Evolutionary conservation across 352 stramenopile genomes (phyloP).

Genomic region (Globisporangium cylindrosporum): DNA sequence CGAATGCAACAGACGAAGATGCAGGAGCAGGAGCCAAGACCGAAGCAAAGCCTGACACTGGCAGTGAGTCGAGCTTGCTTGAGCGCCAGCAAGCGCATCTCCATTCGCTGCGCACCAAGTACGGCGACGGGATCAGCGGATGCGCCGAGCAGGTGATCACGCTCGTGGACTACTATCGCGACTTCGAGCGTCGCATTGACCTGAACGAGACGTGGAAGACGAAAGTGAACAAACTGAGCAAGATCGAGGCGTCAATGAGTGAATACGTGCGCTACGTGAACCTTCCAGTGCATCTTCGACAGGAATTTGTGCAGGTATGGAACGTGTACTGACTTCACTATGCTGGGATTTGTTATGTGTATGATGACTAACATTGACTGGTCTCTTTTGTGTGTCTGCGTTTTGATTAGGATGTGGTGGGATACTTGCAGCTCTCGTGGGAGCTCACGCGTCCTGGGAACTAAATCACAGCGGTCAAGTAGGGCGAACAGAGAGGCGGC

Average conservation of each 20-base stretch:
- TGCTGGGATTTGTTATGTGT: not conserved
- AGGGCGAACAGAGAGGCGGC: not conserved
- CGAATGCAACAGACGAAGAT: not conserved
- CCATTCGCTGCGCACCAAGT: constrained; percentile 53
- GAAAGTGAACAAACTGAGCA: constrained; percentile 63
- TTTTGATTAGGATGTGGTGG: constrained; percentile 22
- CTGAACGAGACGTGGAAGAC: constrained; percentile 69
- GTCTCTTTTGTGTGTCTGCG: not conserved
- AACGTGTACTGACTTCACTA: not conserved
- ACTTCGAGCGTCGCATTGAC: constrained; percentile 72
- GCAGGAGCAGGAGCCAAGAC: not conserved
- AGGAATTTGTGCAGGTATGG: constrained; percentile 62
- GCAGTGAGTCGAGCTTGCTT: constrained; percentile 4
- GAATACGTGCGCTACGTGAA: constrained; percentile 73
- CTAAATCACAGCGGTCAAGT: not conserved
- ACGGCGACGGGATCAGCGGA: constrained; percentile 47
- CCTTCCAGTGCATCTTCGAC: constrained; percentile 39
- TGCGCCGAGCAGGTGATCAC: constrained; percentile 79
- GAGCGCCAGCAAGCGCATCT: constrained; percentile 24
- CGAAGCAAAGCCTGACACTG: not conserved
- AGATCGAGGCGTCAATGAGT: constrained; percentile 67
- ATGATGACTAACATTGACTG: not conserved
- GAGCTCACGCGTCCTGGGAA: constrained; percentile 12
- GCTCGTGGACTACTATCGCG: constrained; percentile 80
- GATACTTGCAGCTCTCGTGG: constrained; percentile 36